Base-by-base conservation (phyloP, 2,329 filamentous ascomycete genomes). In the Aspergillus eucalypticola region DNA sequence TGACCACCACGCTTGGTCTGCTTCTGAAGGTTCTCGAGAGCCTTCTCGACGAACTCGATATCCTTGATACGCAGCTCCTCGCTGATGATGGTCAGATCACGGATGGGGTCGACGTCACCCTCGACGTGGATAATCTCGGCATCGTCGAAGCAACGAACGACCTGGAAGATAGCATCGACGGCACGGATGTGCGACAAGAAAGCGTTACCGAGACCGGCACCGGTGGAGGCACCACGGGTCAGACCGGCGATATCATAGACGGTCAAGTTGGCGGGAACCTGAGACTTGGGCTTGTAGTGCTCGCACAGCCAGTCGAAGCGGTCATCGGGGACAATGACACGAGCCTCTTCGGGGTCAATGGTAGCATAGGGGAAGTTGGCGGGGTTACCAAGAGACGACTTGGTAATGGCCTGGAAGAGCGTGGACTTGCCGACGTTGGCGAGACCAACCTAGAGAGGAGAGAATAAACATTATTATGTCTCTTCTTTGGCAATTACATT, bases 351-450 rank as follows among this genome's bases (percentile, higher is more conserved):
- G 51, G 95, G 95, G 70, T 99, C 93, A 79, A 99, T 99, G 73
- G 95, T 99, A 75, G 95, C 95, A 84, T 96, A 99, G 58, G 95
- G 95, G 78, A 98, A 99, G 83, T 99, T 99, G 83, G 95, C 95
- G 72, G 96, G 96, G 83, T 98, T 99, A 82, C 96, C 95, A 73
- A 99, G 89, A 67, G 88, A 88, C 80, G 90, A 96, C 85, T 97
- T 98, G 76, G 95, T 99, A 81, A 99, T 97, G 76, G 95, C 92
- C 84, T 99, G 96, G 87, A 99, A 99, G 73, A 99, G 88, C 35
- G 96, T 99, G 68, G 95, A 99, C 84, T 99, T 99, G 80, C 95
- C 95, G 71, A 99, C 96, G 80, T 99, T 99, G 79, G 95, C 95
- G 74, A 99, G 88, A 82, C 95, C 95, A 80, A 99, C 92, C 92